Evolutionary conservation across 176 grass and related monocot genomes (phyloP).

Genomic region (Bonia amplexicaulis): DNA sequence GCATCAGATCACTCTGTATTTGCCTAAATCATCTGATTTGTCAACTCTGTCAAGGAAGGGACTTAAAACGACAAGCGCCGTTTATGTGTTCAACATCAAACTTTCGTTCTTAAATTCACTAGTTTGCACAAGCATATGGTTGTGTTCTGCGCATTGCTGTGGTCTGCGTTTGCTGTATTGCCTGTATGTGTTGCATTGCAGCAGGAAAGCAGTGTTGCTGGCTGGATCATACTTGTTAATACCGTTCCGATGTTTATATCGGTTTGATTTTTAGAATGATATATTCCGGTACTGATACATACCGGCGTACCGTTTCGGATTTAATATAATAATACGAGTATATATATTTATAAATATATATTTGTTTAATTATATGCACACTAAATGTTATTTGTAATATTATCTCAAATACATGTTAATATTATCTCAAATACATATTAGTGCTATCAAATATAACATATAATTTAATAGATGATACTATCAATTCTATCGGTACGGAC

Average conservation of each 20-base stretch:
- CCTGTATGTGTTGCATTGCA: neutral
- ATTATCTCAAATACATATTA: no score
- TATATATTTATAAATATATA: no score
- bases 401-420: no score
- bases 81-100: neutral
- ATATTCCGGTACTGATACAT: accelerated
- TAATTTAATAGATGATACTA: no score
- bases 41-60: neutral
- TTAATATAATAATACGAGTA: no score
- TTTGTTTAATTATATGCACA: no score
- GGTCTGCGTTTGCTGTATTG: neutral
- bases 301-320: no score
- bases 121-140: neutral
- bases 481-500: no score
- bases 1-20: neutral
- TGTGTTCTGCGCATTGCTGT: neutral
- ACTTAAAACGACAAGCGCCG: neutral
- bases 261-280: no score
- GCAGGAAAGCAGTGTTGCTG: neutral
- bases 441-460: no score
- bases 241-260: no score
- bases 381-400: no score
- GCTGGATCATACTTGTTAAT: neutral
- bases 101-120: neutral
- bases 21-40: neutral